Conservation (phyloP, 2,329 filamentous ascomycete genomes). For the Scedosporium dehoogii region DNA sequence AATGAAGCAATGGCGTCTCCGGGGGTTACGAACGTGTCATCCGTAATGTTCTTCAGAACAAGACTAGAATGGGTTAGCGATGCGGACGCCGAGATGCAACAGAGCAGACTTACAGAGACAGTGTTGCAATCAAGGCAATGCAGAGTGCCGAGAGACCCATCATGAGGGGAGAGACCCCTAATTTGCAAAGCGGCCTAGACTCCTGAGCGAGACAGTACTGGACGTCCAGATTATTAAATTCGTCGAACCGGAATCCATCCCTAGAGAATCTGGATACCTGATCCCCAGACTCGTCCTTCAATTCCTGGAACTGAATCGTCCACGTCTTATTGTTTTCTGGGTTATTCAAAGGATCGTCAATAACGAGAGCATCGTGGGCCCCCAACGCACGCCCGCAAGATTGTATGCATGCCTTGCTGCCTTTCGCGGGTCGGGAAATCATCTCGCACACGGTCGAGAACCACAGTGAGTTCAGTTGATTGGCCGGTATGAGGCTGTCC, state of each 20-base stretch:
- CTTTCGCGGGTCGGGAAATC: background rate
- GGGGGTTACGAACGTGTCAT: constrained; percentile 34
- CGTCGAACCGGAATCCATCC: background rate
- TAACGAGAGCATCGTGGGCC: background rate
- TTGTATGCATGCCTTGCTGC: background rate
- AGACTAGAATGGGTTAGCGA: background rate
- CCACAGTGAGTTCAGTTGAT: constrained; percentile 5
- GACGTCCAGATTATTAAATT: constrained; percentile 4
- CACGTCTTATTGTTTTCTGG: background rate
- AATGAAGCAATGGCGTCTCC: constrained; percentile 41
- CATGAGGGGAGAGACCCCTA: constrained; percentile 1
- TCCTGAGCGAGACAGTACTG: constrained; percentile 4
- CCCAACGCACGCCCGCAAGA: background rate
- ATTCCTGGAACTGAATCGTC: constrained; percentile 1
- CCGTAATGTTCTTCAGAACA: background rate
- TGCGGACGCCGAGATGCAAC: no score
- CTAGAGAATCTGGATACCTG: background rate
- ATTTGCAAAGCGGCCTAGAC: background rate
- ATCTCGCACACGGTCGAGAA: constrained; percentile 1
- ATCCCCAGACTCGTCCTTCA: background rate
- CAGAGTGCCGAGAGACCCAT: constrained; percentile 1
- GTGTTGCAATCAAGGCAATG: background rate
- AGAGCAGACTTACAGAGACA: background rate
- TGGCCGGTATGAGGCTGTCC: constrained; percentile 2
- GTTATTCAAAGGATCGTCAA: background rate